A percentile compares a stretch with the other conserved stretches of the same genome.
Evolutionary conservation across 1,284 basidiomycete genomes (phyloP).

Genomic region (Tylopilus sp.): DNA sequence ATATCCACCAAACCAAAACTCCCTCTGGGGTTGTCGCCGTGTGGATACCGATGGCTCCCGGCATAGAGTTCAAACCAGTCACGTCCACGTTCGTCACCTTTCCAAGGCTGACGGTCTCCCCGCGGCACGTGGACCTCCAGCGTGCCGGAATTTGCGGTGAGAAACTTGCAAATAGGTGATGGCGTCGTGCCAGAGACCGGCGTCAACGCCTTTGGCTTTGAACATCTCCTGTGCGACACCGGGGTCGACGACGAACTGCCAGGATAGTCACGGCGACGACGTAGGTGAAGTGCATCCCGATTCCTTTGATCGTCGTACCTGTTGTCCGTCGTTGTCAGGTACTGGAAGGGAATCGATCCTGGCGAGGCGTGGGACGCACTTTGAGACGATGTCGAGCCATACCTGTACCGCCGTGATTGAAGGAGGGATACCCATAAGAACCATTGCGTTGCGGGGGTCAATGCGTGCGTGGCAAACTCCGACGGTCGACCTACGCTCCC

Average conservation of each 20-base stretch:
- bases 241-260: slow-evolving; percentile 23
- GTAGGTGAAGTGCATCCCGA: slow-evolving; percentile 6
- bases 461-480: not conserved
- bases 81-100: slow-evolving; percentile 16
- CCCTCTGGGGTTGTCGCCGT: slow-evolving; percentile 9
- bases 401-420: slow-evolving; percentile 31
- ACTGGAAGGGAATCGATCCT: slow-evolving; percentile 33
- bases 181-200: slow-evolving; percentile 24
- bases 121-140: slow-evolving; percentile 14
- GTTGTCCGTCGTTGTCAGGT: slow-evolving; percentile 23
- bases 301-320: slow-evolving; percentile 25
- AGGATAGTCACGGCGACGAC: slow-evolving; percentile 10
- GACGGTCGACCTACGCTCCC: slow-evolving; percentile 19
- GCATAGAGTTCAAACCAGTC: slow-evolving; percentile 21
- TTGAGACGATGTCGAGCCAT: not conserved
- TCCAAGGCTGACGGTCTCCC: slow-evolving; percentile 17
- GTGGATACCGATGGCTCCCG: slow-evolving; percentile 27
- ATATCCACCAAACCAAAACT: not conserved
- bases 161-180: slow-evolving; percentile 19
- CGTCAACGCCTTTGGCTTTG: slow-evolving; percentile 20
- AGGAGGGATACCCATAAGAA: slow-evolving; percentile 25
- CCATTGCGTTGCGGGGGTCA: too few relatives aligned
- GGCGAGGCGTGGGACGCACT: not conserved
- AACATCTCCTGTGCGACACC: slow-evolving; percentile 5
- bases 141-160: slow-evolving; percentile 15